These are phyloP conservation scores for Kazachstania kunashirensis DNA, from an alignment of 805 yeast species.

Conservation along the genomic window DNA sequence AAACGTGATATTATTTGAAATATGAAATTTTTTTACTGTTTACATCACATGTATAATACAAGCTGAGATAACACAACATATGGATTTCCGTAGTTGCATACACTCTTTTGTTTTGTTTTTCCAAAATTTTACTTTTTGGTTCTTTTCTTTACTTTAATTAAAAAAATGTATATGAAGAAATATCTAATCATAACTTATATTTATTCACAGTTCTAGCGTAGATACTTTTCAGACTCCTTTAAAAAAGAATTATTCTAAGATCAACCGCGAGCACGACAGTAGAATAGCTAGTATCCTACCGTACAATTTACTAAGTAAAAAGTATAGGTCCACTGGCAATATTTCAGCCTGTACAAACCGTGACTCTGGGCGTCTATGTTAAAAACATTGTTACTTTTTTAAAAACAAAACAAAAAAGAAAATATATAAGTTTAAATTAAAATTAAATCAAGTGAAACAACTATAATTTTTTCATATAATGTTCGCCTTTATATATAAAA, in stretches of 20 bases:
- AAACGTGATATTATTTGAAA: too few species aligned
- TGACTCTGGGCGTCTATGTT: constrained; percentile 72
- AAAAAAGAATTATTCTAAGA: constrained; percentile 53
- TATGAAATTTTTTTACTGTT: too few species aligned
- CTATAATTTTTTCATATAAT: too few species aligned
- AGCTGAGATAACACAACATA: too few species aligned
- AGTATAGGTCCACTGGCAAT: constrained; percentile 29
- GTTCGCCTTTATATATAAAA: too few species aligned
- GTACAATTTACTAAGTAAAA: constrained; percentile 6
- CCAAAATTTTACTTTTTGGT: too few species aligned
- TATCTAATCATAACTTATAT: constrained; percentile 21
- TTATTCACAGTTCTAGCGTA: constrained; percentile 21
- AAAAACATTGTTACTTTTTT: constrained; percentile 34
- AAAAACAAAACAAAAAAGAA: background rate
- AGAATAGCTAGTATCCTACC: constrained; percentile 13
- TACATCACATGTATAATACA: too few species aligned
- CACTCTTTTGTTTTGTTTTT: too few species aligned
- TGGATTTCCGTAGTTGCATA: too few species aligned
- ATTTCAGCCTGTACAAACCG: constrained; percentile 29
- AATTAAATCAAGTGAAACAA: too few species aligned
- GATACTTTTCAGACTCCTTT: constrained; percentile 15
- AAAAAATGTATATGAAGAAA: constrained; percentile 12
- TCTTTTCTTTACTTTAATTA: too few species aligned
- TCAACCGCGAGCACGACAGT: constrained; percentile 86
- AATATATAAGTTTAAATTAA: background rate